A percentile compares a stretch with the other conserved stretches of the same genome.
Evolutionary conservation across 2,329 filamentous ascomycete species (phyloP).

Genomic region (Trichoderma pleuroti): DNA sequence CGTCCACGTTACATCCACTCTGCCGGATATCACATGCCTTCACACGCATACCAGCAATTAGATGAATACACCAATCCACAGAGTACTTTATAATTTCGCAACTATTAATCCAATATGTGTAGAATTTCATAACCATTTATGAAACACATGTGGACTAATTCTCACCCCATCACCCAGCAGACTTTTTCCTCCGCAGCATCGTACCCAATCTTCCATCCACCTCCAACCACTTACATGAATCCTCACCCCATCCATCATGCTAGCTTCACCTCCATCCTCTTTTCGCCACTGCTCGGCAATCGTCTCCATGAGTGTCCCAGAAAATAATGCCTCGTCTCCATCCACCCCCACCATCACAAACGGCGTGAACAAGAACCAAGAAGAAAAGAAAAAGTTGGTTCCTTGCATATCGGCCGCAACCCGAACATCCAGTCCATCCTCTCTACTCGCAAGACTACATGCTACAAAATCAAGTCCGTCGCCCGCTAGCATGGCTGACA

Average conservation of each 20-base stretch:
- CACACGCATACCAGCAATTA: neutral
- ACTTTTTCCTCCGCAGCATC: neutral
- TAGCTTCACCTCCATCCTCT: neutral
- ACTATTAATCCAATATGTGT: neutral
- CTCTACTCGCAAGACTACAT: neutral
- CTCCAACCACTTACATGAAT: neutral
- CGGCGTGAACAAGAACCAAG: neutral
- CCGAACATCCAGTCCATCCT: neutral
- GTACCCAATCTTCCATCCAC: neutral
- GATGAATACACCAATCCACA: neutral
- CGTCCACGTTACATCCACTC: neutral
- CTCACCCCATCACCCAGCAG: neutral
- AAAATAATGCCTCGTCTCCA: constrained; percentile 11
- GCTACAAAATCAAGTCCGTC: neutral
- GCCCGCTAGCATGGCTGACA: constrained; percentile 2
- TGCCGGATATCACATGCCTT: neutral
- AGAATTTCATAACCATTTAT: neutral
- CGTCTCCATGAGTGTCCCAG: neutral
- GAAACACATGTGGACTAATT: neutral
- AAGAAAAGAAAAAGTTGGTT: neutral
- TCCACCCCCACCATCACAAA: neutral
- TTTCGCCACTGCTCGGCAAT: constrained; percentile 9
- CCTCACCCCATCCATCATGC: neutral
- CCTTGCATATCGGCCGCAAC: neutral
- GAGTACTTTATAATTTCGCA: neutral